phyloP scores from a whole-genome alignment of 331 rosid genomes.

The Phaseolus coccineus region DNA sequence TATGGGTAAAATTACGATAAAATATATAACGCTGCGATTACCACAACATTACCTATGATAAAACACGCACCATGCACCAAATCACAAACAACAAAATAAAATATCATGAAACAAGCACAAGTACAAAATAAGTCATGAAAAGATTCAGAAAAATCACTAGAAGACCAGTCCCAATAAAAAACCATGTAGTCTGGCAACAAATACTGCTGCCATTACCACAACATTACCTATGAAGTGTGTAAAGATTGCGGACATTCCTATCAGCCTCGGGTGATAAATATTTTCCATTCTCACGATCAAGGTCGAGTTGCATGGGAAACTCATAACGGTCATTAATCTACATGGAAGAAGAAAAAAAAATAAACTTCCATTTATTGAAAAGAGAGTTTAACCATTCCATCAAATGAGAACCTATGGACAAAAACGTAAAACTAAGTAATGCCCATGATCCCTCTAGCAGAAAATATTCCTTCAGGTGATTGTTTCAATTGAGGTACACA shows the following conservation, averaged over 20 bases:
- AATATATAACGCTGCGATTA: not conserved
- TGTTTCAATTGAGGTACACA: constrained; percentile 14
- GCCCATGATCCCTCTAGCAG: constrained; percentile 25
- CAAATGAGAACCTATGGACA: constrained; percentile 6
- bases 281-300: constrained; percentile 82
- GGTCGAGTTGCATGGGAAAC: constrained; percentile 93
- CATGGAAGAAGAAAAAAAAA: constrained; percentile 16
- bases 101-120: too few species aligned
- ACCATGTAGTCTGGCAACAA: constrained; percentile 11
- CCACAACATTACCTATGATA: too few species aligned
- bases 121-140: too few species aligned
- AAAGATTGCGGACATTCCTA: constrained; percentile 81
- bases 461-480: constrained; percentile 1
- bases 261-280: constrained; percentile 95
- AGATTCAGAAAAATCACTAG: too few species aligned
- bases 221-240: constrained; percentile 90
- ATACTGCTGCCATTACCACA: constrained; percentile 27
- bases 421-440: constrained; percentile 7
- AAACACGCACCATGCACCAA: constrained; percentile 10
- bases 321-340: constrained; percentile 94
- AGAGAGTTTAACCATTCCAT: constrained; percentile 35
- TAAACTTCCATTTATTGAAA: constrained; percentile 11
- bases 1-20: not conserved
- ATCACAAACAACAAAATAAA: too few species aligned
- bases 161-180: not conserved